These are phyloP conservation scores for Agaricus sinodeliciosus DNA, from an alignment of 768 basidiomycete species.

Conservation along the genomic window DNA sequence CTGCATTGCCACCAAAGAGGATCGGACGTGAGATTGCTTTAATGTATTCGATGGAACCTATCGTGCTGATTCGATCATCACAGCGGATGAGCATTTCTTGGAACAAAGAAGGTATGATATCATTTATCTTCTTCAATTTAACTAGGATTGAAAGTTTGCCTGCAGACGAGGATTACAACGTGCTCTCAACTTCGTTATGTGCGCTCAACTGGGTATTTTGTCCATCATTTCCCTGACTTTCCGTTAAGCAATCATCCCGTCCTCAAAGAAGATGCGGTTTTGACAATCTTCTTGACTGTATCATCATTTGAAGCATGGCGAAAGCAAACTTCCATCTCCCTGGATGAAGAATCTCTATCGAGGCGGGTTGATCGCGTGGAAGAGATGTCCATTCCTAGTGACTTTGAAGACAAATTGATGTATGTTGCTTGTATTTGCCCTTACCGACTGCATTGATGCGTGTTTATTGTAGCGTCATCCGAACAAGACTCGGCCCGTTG, in stretches of 20 bases:
- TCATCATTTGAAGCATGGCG: conserved; percentile 84
- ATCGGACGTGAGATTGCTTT: conserved; percentile 63
- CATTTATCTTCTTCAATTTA: background rate
- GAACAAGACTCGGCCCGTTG: conserved; percentile 64
- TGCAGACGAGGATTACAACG: conserved; percentile 72
- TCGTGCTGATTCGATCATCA: conserved; percentile 3
- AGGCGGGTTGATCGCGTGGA: conserved; percentile 76
- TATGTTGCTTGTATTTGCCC: conserved; percentile 25
- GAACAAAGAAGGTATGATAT: conserved; percentile 72
- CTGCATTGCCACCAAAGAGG: conserved; percentile 85
- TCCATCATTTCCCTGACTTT: background rate
- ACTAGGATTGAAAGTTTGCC: conserved; percentile 1
- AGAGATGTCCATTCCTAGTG: conserved; percentile 90
- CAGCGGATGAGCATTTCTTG: conserved; percentile 85
- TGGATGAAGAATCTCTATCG: conserved; percentile 84
- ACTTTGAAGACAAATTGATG: conserved; percentile 87
- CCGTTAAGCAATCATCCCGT: conserved; percentile 75
- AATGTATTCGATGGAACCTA: conserved; percentile 3
- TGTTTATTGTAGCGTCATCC: conserved; percentile 48
- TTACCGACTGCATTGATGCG: conserved; percentile 3
- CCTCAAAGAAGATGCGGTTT: conserved; percentile 79
- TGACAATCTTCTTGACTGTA: conserved; percentile 78
- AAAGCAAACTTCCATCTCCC: conserved; percentile 64
- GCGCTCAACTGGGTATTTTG: conserved; percentile 18
- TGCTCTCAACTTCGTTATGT: conserved; percentile 77